Evolutionary conservation across 2,329 filamentous ascomycete species (phyloP), one percentile per base, ranked within the genome.

Genomic region (Aureobasidium zeae): DNA sequence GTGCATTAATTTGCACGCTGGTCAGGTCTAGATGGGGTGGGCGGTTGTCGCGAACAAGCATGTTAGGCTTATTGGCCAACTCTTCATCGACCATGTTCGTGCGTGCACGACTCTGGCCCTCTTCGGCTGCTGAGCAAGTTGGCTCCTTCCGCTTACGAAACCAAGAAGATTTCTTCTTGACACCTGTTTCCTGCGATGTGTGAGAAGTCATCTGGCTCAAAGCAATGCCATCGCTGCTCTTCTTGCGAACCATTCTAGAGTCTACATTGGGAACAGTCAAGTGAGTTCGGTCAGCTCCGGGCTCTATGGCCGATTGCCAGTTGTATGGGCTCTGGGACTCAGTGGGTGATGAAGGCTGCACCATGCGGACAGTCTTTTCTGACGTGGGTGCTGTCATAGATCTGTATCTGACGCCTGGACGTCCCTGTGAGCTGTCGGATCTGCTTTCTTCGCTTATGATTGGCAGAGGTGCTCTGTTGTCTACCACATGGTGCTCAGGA

Each of bases 321-420:
- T 79, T 71, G 36, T 70, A 73, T 33, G 79, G 61, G n/a, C 39
- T 43, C 5, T 28, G 20, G 2, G 75, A 72, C 28, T 70, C 72
- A 6, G 74, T 62, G 8, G 68, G 55, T 4, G 72, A 69, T 25
- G 71, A 72, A 8, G 69, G 66, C 20, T 71, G 66, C 2, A 80
- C 74, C 50, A 79, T 62, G 10, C 77, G 68, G 31, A 80, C 74
- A 2, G 75, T 79, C 21, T 64, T 55, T 19, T 54, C 48, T 54
- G 54, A 17, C 10, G 62, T 45, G 15, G 68, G 66, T 29, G 66
- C 64, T 55, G 67, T 71, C 47, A 66, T 59, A 48, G 59, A 59
- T 32, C 60, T 56, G 38, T 58, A 56, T 59, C 60, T 66, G 56
- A 62, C 63, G 51, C 43, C 55, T 39, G 48, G 52, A 17, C 48